phyloP scores from a whole-genome alignment of 257 asterid genomes.

The Gentiana macrophylla region DNA sequence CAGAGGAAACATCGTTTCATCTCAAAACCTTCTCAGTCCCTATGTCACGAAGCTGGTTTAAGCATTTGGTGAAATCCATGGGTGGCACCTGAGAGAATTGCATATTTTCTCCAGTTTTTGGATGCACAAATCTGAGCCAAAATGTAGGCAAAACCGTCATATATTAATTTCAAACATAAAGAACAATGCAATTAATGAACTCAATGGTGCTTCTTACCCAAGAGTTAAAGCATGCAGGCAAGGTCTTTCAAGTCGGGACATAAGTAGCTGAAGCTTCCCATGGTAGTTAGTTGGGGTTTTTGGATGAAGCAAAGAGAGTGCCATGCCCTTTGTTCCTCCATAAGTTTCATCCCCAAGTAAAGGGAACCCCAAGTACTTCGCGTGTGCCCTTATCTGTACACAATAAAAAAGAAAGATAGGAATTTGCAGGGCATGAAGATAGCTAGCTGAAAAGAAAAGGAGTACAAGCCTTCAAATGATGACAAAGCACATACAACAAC shows the following conservation, averaged over 20 bases:
- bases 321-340: slow-evolving; percentile 92
- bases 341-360: slow-evolving; percentile 93
- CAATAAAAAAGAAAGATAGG: slow-evolving; percentile 1
- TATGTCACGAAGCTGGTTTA: slow-evolving; percentile 50
- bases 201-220: slow-evolving; percentile 32
- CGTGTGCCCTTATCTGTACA: slow-evolving; percentile 79
- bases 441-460: background rate
- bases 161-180: background rate
- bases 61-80: slow-evolving; percentile 55
- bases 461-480: background rate
- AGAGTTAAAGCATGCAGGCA: slow-evolving; percentile 85
- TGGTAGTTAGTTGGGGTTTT: slow-evolving; percentile 36
- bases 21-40: slow-evolving; percentile 35
- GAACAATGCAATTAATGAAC: background rate
- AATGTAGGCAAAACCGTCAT: background rate
- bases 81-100: slow-evolving; percentile 73
- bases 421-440: background rate
- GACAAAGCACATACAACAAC: background rate
- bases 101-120: slow-evolving; percentile 49
- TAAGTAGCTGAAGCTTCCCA: slow-evolving; percentile 33
- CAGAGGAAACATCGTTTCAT: no score
- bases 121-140: slow-evolving; percentile 59
- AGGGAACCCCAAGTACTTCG: slow-evolving; percentile 81
- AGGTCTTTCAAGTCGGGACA: slow-evolving; percentile 62
- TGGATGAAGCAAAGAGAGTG: slow-evolving; percentile 65